These are phyloP conservation scores for Penicillium turbatum DNA, from an alignment of 495 filamentous ascomycete species.

Conservation along the genomic window DNA sequence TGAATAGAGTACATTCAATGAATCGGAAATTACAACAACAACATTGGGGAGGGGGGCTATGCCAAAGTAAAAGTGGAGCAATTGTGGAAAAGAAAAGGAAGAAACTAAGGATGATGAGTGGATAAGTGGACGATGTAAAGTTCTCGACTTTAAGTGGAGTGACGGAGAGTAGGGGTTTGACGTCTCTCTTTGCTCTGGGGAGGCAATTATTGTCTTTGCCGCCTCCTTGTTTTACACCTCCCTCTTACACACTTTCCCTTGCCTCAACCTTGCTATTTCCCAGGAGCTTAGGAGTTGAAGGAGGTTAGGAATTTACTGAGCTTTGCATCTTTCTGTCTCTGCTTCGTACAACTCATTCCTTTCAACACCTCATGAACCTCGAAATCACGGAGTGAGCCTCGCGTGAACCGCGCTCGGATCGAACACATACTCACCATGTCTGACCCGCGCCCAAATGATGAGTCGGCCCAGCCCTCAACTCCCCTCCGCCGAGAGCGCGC, in stretches of 20 bases:
- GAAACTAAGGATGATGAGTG: too few species aligned
- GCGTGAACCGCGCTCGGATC: constrained; percentile 17
- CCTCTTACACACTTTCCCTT: background rate
- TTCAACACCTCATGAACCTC: constrained; percentile 10
- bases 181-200: background rate
- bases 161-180: background rate
- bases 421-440: constrained; percentile 29
- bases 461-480: constrained; percentile 22
- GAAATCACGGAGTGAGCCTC: background rate
- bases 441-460: constrained; percentile 26
- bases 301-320: background rate
- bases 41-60: too few species aligned
- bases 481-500: constrained; percentile 45
- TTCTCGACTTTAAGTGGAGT: background rate
- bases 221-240: background rate
- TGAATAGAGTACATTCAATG: too few species aligned
- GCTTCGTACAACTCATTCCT: background rate
- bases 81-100: background rate
- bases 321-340: background rate
- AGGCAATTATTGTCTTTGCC: background rate
- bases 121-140: too few species aligned
- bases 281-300: background rate
- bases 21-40: background rate
- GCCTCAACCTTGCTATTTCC: background rate
- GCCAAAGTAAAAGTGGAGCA: background rate